phyloP scores from a whole-genome alignment of 352 stramenopile genomes.

The Thraustochytrium sp. region DNA sequence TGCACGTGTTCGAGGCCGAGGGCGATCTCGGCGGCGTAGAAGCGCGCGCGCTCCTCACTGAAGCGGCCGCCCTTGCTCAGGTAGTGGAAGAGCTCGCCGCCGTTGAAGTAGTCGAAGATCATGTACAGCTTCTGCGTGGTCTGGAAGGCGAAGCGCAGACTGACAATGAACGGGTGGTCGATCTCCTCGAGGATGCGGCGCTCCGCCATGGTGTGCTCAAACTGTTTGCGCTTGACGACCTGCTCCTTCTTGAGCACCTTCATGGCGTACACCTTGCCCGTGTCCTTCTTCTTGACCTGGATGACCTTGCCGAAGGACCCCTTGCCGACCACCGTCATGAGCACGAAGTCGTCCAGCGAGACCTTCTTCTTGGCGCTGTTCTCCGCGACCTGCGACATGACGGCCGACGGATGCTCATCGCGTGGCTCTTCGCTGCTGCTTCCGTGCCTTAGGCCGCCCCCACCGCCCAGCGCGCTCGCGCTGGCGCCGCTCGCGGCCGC shows the following conservation, averaged over 20 bases:
- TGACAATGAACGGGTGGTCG: constrained; percentile 84
- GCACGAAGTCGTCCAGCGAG: constrained; percentile 80
- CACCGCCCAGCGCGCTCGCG: no score
- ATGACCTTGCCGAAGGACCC: constrained; percentile 84
- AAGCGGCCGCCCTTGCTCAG: constrained; percentile 87
- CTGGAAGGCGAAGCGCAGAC: constrained; percentile 73
- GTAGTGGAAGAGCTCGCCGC: constrained; percentile 90
- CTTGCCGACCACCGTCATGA: constrained; percentile 83
- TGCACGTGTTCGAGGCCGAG: constrained; percentile 84
- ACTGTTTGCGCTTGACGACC: constrained; percentile 80
- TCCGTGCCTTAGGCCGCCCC: no score
- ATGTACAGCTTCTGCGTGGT: constrained; percentile 77
- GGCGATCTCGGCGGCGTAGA: constrained; percentile 87
- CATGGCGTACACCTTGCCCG: constrained; percentile 89
- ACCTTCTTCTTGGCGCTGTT: constrained; percentile 60
- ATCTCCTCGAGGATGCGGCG: constrained; percentile 71
- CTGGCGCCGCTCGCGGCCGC: not conserved
- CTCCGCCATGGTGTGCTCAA: constrained; percentile 74
- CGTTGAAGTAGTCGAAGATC: constrained; percentile 78
- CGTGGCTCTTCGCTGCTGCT: not conserved
- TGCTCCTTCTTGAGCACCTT: constrained; percentile 88
- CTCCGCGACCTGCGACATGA: constrained; percentile 32
- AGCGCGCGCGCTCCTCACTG: constrained; percentile 58
- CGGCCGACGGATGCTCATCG: not conserved
- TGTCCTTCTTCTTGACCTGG: constrained; percentile 78